Evolutionary conservation across 208 protist genomes (phyloP).

Genomic region (Acanthamoeba lenticulata): DNA sequence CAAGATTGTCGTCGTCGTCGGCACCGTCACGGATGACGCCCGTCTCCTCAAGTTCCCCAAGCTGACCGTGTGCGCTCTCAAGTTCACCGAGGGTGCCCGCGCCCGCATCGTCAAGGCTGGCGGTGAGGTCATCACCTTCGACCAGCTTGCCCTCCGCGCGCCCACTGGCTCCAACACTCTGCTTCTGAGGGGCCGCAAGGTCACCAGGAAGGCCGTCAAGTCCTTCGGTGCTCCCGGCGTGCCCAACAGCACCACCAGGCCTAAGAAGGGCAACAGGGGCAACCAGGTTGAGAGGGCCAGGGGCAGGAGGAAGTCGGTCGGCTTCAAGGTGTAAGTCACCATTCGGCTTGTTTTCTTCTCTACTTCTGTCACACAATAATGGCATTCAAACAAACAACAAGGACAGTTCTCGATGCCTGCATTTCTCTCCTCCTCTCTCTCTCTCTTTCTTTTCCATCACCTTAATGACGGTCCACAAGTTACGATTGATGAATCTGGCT

Average conservation of each 20-base stretch:
- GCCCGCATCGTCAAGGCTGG: constrained; percentile 98
- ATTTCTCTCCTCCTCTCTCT: not conserved
- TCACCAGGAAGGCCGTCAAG: constrained; percentile 96
- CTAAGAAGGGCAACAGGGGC: constrained; percentile 88
- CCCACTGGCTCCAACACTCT: constrained; percentile 97
- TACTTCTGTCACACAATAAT: constrained; percentile 31
- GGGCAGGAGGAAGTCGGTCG: constrained; percentile 47
- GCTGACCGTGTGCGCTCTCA: constrained; percentile 96
- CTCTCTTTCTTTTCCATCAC: not conserved
- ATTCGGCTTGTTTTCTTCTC: not conserved
- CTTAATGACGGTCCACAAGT: not conserved
- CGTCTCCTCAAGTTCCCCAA: constrained; percentile 96
- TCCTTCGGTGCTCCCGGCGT: constrained; percentile 98
- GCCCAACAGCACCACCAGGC: constrained; percentile 87
- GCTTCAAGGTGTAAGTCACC: constrained; percentile 68
- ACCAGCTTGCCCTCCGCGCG: constrained; percentile 97
- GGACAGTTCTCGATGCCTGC: constrained; percentile 18
- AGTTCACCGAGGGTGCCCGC: constrained; percentile 98
- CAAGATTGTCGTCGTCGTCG: constrained; percentile 98
- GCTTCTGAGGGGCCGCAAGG: constrained; percentile 96
- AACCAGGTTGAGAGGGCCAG: constrained; percentile 91
- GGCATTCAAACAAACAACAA: constrained; percentile 31
- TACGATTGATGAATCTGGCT: not conserved
- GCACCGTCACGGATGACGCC: constrained; percentile 98
- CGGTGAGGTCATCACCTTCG: constrained; percentile 99